phyloP scores from a whole-genome alignment of 352 stramenopile species.

The Pythium vanterpoolii region DNA sequence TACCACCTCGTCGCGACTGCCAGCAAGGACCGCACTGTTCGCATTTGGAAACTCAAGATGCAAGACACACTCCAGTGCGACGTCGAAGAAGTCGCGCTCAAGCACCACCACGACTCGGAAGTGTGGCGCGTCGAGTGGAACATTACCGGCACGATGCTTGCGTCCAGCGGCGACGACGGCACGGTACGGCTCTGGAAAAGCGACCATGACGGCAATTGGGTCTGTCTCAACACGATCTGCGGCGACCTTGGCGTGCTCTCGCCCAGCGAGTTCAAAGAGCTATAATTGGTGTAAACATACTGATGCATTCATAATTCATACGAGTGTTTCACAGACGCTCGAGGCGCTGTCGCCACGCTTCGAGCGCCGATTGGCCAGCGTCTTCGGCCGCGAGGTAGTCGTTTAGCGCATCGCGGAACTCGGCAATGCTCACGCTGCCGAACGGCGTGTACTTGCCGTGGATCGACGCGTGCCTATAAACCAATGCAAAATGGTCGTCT shows the following conservation, averaged over 20 bases:
- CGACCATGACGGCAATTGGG: slow-evolving; percentile 91
- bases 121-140: slow-evolving; percentile 97
- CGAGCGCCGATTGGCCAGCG: slow-evolving; percentile 35
- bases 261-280: slow-evolving; percentile 25
- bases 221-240: slow-evolving; percentile 86
- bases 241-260: slow-evolving; percentile 54
- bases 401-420: slow-evolving; percentile 77
- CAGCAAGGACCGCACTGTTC: slow-evolving; percentile 89
- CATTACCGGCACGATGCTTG: slow-evolving; percentile 94
- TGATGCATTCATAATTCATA: slow-evolving; percentile 8
- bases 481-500: slow-evolving; percentile 62
- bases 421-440: slow-evolving; percentile 50
- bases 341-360: slow-evolving; percentile 46
- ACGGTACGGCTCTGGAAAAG: slow-evolving; percentile 95
- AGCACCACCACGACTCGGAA: slow-evolving; percentile 86
- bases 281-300: background rate
- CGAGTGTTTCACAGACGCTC: slow-evolving; percentile 7
- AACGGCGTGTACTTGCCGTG: slow-evolving; percentile 39
- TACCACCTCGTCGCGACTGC: slow-evolving; percentile 93
- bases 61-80: slow-evolving; percentile 65
- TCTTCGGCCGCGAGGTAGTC: slow-evolving; percentile 56
- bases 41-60: slow-evolving; percentile 83
- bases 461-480: slow-evolving; percentile 60
- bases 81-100: slow-evolving; percentile 69
- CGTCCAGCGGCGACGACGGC: slow-evolving; percentile 92